Percentiles rank a stretch among this genome's conserved stretches.
These are phyloP conservation scores for Phytophthora macrochlamydospora DNA, from an alignment of 352 stramenopile species.

Conservation along the genomic window DNA sequence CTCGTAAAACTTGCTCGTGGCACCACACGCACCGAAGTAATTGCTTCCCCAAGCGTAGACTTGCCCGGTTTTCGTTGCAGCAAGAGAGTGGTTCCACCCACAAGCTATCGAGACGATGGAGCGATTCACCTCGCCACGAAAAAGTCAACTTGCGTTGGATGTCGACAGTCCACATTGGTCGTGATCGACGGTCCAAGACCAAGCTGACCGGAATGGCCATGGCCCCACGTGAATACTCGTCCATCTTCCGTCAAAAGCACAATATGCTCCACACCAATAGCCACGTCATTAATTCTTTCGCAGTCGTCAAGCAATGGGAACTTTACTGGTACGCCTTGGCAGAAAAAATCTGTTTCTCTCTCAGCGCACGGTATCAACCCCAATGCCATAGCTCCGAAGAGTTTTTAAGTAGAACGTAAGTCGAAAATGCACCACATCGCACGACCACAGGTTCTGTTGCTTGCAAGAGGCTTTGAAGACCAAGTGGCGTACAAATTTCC, in stretches of 20 bases:
- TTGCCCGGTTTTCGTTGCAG: conserved; percentile 18
- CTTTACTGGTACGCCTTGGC: conserved; percentile 20
- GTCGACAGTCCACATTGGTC: conserved; percentile 14
- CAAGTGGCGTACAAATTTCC: conserved; percentile 8
- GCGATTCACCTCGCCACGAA: conserved; percentile 14
- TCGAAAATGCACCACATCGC: conserved; percentile 42
- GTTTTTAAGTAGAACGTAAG: conserved; percentile 26
- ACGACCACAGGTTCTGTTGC: conserved; percentile 10
- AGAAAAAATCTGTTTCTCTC: conserved; percentile 11
- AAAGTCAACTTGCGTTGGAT: conserved; percentile 34
- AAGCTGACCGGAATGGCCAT: conserved; percentile 36
- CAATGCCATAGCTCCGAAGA: conserved; percentile 39
- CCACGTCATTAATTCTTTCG: conserved; percentile 27
- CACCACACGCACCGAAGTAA: conserved; percentile 37
- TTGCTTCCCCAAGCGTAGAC: conserved; percentile 54
- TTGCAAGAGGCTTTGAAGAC: conserved; percentile 22
- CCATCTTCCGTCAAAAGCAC: conserved; percentile 31
- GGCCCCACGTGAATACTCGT: conserved; percentile 45
- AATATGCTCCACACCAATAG: conserved; percentile 36
- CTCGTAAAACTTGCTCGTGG: conserved; percentile 49
- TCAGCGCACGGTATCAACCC: conserved; percentile 28
- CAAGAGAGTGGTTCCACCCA: conserved; percentile 47
- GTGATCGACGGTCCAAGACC: conserved; percentile 30
- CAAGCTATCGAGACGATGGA: conserved; percentile 26
- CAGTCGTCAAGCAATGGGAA: conserved; percentile 24